Percentiles rank a stretch among this genome's conserved stretches.
These are phyloP conservation scores for Chenopodium berlandieri DNA, from an alignment of 148 eudicot genomes.

Conservation along the genomic window DNA sequence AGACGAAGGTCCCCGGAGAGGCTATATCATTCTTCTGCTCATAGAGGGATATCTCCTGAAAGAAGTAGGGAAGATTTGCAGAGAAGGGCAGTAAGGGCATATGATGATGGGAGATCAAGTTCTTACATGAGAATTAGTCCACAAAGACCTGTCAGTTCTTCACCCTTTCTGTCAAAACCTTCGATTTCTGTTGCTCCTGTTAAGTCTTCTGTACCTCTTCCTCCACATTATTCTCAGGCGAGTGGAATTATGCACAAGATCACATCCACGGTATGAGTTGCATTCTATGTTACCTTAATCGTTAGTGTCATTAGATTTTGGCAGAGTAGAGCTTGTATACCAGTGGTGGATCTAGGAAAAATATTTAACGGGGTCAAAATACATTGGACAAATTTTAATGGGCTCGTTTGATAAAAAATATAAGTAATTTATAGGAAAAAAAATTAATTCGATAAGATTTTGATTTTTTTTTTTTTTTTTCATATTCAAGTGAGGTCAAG, in stretches of 20 bases:
- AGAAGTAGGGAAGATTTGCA: slow-evolving; percentile 44
- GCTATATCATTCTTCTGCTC: slow-evolving; percentile 12
- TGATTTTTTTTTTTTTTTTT: too few species aligned
- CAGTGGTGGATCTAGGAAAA: too few species aligned
- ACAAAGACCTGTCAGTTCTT: slow-evolving; percentile 46
- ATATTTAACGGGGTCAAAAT: too few species aligned
- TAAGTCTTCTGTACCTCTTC: slow-evolving; percentile 40
- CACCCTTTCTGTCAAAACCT: slow-evolving; percentile 43
- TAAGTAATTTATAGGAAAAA: too few species aligned
- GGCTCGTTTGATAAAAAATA: too few species aligned
- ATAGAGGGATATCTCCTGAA: slow-evolving; percentile 48
- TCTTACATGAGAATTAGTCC: slow-evolving; percentile 48
- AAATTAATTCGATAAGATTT: too few species aligned
- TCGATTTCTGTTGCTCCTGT: slow-evolving; percentile 38
- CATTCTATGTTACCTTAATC: slow-evolving; percentile 10
- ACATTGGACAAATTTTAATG: too few species aligned
- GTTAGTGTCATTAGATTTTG: neutral
- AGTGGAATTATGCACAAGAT: slow-evolving; percentile 41
- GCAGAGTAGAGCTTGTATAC: neutral
- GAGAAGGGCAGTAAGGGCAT: slow-evolving; percentile 51
- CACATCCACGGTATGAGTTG: slow-evolving; percentile 50
- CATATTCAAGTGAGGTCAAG: too few species aligned
- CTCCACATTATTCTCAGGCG: slow-evolving; percentile 34
- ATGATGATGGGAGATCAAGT: slow-evolving; percentile 52
- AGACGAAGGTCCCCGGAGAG: slow-evolving; percentile 58